Conservation (phyloP, 768 basidiomycete genomes). For the Solioccasus polychromus region DNA sequence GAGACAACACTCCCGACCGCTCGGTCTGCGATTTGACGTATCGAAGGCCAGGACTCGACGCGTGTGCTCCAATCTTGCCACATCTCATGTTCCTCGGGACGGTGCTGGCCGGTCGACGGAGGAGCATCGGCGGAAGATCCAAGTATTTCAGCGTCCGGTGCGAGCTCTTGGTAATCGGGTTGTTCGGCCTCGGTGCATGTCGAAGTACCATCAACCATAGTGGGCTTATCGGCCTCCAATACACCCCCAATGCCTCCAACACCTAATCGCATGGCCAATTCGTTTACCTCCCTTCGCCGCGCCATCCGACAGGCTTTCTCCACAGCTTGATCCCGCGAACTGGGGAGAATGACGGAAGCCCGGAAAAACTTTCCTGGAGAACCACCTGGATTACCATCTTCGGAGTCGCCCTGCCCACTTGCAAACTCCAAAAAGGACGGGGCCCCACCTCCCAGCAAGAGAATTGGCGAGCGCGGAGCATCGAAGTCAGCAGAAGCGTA, state of each 20-base stretch:
- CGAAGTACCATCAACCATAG: background rate
- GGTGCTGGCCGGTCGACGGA: slow-evolving; percentile 2
- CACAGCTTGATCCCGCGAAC: slow-evolving; percentile 45
- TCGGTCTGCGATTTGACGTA: slow-evolving; percentile 72
- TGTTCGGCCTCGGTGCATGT: background rate
- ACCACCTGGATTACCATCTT: slow-evolving; percentile 12
- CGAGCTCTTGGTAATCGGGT: slow-evolving; percentile 13
- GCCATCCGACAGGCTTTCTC: slow-evolving; percentile 59
- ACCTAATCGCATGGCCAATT: slow-evolving; percentile 81
- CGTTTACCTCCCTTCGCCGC: slow-evolving; percentile 73
- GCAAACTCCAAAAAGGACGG: slow-evolving; percentile 25
- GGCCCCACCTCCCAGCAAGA: slow-evolving; percentile 22
- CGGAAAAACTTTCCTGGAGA: slow-evolving; percentile 53
- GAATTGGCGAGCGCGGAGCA: slow-evolving; percentile 21
- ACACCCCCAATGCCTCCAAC: slow-evolving; percentile 71
- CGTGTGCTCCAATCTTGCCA: slow-evolving; percentile 68
- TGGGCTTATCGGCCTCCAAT: slow-evolving; percentile 35
- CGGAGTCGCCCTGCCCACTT: slow-evolving; percentile 14
- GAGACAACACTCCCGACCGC: slow-evolving; percentile 66
- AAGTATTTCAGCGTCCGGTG: slow-evolving; percentile 17
- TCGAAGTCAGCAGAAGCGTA: slow-evolving; percentile 31
- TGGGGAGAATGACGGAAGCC: slow-evolving; percentile 67
- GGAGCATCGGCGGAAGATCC: slow-evolving; percentile 15
- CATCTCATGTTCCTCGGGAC: slow-evolving; percentile 34
- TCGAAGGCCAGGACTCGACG: slow-evolving; percentile 66